A percentile compares a stretch with the other conserved stretches of the same genome.
These are phyloP conservation scores for Phaeotremella skinneri DNA, from an alignment of 768 basidiomycete species.

Conservation along the genomic window DNA sequence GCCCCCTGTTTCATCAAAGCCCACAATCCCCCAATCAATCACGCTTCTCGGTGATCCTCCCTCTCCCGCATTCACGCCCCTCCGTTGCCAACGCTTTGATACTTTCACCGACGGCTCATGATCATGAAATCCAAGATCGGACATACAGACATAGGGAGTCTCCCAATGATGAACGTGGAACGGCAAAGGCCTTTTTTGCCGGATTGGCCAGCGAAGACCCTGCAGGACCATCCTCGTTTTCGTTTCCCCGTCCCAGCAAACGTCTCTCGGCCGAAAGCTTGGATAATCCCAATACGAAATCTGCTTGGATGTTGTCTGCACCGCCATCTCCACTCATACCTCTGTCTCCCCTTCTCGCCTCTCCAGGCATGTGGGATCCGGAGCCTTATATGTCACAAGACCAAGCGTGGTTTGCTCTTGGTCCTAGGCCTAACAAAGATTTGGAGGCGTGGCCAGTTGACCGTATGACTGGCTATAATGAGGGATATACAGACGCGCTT, in stretches of 20 bases:
- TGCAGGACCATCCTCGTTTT: too few relatives aligned
- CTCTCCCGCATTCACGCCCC: not conserved
- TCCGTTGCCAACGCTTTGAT: not conserved
- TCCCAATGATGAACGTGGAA: too few relatives aligned
- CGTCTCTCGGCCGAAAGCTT: too few relatives aligned
- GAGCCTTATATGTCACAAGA: not conserved
- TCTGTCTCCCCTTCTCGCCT: not conserved
- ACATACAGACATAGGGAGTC: too few relatives aligned
- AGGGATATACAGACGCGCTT: slow-evolving; percentile 27
- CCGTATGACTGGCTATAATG: slow-evolving; percentile 11
- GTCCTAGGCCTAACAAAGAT: slow-evolving; percentile 3
- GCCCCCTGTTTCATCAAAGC: too few relatives aligned
- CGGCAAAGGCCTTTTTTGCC: too few relatives aligned
- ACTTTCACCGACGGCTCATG: not conserved
- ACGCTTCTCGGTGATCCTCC: not conserved
- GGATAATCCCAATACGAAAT: too few relatives aligned
- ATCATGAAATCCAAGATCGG: too few relatives aligned
- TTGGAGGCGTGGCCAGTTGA: slow-evolving; percentile 14
- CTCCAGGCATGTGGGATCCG: not conserved
- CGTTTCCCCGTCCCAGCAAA: too few relatives aligned
- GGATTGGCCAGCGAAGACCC: too few relatives aligned
- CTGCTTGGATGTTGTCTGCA: too few relatives aligned
- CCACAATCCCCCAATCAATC: not conserved
- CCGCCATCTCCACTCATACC: not conserved
- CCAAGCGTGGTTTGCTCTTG: slow-evolving; percentile 21